Percentiles rank a stretch among this genome's conserved stretches.
These are phyloP conservation scores for Amphirosellinia nigrospora DNA, from an alignment of 495 filamentous ascomycete species.

Conservation along the genomic window DNA sequence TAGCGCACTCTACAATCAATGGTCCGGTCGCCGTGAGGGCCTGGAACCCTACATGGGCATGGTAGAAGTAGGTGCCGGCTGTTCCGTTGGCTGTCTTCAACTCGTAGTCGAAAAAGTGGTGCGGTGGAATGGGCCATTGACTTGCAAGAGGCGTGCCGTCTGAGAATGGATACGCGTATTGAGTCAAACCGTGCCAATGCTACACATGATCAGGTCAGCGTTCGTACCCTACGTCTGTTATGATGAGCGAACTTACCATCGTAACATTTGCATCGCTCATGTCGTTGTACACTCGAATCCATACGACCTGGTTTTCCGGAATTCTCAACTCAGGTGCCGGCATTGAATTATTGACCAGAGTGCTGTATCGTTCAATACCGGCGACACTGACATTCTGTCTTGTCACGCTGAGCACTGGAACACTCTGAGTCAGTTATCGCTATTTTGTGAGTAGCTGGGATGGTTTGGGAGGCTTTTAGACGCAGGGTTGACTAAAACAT, in stretches of 20 bases:
- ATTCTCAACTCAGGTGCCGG: constrained; percentile 55
- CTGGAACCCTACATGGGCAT: constrained; percentile 61
- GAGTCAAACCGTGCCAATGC: constrained; percentile 63
- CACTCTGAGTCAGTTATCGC: not conserved
- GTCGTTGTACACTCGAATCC: constrained; percentile 63
- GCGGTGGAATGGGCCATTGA: constrained; percentile 62
- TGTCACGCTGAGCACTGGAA: constrained; percentile 48
- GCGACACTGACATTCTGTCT: constrained; percentile 39
- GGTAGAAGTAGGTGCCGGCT: constrained; percentile 62
- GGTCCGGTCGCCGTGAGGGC: constrained; percentile 55
- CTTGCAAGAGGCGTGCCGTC: constrained; percentile 55
- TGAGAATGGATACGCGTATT: constrained; percentile 55
- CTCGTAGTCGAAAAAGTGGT: constrained; percentile 65
- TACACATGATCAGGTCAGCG: constrained; percentile 29
- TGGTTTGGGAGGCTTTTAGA: not conserved
- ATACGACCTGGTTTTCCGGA: constrained; percentile 48
- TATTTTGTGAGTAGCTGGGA: not conserved
- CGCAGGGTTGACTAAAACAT: not conserved
- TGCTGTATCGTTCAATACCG: constrained; percentile 45
- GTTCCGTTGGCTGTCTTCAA: constrained; percentile 46
- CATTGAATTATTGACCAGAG: constrained; percentile 55
- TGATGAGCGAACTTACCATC: constrained; percentile 46
- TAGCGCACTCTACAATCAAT: constrained; percentile 56
- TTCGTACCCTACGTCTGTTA: not conserved
- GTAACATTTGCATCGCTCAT: constrained; percentile 55